Percentiles rank a stretch among this genome's conserved stretches.
Conservation (phyloP, 73 alveolate genomes). For the Effrenium voratum region DNA sequence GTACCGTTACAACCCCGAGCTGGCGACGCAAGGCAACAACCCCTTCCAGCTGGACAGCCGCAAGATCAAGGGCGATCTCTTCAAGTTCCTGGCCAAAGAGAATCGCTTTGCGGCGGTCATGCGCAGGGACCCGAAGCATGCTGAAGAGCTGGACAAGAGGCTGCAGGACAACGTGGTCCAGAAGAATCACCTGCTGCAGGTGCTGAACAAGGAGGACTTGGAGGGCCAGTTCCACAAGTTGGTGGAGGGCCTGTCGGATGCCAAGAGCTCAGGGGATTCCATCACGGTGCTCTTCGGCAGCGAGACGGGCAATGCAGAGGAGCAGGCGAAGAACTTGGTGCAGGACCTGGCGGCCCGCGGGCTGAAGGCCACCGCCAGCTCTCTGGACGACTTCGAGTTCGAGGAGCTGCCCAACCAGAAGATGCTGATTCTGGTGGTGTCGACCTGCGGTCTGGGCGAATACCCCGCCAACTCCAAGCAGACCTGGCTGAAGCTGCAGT, state of each 20-base stretch:
- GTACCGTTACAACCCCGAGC: conserved; percentile 93
- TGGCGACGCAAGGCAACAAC: conserved; percentile 32
- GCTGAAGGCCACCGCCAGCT: conserved; percentile 62
- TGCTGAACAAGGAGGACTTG: conserved; percentile 63
- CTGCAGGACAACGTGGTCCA: conserved; percentile 87
- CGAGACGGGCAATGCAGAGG: conserved; percentile 94
- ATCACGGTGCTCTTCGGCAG: conserved; percentile 86
- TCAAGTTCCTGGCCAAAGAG: conserved; percentile 80
- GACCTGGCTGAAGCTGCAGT: conserved; percentile 93
- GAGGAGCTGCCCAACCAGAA: conserved; percentile 93
- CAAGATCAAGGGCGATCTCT: conserved; percentile 80
- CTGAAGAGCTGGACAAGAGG: conserved; percentile 88
- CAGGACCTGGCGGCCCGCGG: conserved; percentile 85
- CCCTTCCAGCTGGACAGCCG: conserved; percentile 86
- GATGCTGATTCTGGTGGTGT: conserved; percentile 86
- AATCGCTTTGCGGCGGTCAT: conserved; percentile 91
- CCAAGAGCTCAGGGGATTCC: conserved; percentile 44
- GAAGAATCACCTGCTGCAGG: conserved; percentile 74
- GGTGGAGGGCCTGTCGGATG: conserved; percentile 77
- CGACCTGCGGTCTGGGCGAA: conserved; percentile 91
- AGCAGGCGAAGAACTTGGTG: conserved; percentile 84
- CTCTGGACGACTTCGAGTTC: conserved; percentile 89
- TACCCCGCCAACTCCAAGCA: conserved; percentile 92
- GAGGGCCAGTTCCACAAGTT: conserved; percentile 75
- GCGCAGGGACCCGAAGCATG: conserved; percentile 91